Evolutionary conservation across 1,284 basidiomycete species (phyloP).

Genomic region (Exsudoporus floridanus): DNA sequence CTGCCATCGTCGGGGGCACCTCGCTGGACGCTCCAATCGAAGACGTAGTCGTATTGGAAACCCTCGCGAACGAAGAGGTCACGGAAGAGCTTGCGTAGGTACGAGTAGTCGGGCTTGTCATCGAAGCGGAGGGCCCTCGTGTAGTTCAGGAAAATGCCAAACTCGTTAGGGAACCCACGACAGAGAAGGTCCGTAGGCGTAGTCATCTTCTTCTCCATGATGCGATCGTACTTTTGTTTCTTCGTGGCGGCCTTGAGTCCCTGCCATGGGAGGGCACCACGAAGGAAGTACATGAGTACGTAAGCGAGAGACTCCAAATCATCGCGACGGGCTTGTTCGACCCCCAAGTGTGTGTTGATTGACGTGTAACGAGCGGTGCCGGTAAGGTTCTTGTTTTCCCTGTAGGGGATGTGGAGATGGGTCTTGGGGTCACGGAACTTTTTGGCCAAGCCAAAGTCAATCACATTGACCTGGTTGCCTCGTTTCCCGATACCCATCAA

Average conservation of each 20-base stretch:
- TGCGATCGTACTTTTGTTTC: slow-evolving; percentile 99
- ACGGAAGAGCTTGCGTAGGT: slow-evolving; percentile 96
- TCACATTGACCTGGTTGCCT: slow-evolving; percentile 99
- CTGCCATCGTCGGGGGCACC: slow-evolving; percentile 63
- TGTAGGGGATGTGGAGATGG: slow-evolving; percentile 98
- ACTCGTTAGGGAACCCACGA: slow-evolving; percentile 97
- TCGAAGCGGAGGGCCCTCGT: slow-evolving; percentile 96
- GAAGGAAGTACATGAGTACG: slow-evolving; percentile 98
- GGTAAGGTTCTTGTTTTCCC: slow-evolving; percentile 99
- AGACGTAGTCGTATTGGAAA: slow-evolving; percentile 97
- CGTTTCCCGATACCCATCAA: slow-evolving; percentile 99
- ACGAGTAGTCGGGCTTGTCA: slow-evolving; percentile 98
- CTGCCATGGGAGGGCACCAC: slow-evolving; percentile 95
- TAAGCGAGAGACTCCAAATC: slow-evolving; percentile 96
- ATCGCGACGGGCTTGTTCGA: slow-evolving; percentile 94
- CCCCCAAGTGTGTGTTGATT: slow-evolving; percentile 98
- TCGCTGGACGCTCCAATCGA: slow-evolving; percentile 94
- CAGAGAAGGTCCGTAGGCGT: slow-evolving; percentile 94
- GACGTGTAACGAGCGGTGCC: slow-evolving; percentile 99
- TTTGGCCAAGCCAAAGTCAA: slow-evolving; percentile 99
- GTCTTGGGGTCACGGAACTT: slow-evolving; percentile 99
- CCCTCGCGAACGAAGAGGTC: slow-evolving; percentile 96
- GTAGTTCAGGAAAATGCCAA: slow-evolving; percentile 97
- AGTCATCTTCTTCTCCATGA: slow-evolving; percentile 99
- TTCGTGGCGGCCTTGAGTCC: slow-evolving; percentile 97